Evolutionary conservation across 345 rosid genomes (phyloP).

Genomic region (Populus nigra): DNA sequence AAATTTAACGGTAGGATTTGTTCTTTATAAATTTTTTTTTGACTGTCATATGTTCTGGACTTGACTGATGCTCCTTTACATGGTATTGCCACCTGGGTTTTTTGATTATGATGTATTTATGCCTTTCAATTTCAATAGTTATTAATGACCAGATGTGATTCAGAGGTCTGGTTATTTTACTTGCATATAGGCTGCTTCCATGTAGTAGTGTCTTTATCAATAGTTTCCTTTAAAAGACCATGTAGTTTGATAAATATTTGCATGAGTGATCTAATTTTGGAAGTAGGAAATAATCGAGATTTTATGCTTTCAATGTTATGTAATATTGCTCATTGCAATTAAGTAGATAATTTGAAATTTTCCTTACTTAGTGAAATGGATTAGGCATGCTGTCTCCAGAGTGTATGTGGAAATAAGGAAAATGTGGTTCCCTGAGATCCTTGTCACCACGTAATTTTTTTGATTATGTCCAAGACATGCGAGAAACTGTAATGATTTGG

Average conservation of each 20-base stretch:
- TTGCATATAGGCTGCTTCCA: not conserved
- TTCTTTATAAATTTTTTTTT: too few species aligned
- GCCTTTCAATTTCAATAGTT: not conserved
- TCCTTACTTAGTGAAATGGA: not conserved
- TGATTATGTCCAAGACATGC: not conserved
- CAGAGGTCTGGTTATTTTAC: not conserved
- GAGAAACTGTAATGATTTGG: not conserved
- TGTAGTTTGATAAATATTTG: not conserved
- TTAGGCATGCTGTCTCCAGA: not conserved
- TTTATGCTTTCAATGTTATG: not conserved
- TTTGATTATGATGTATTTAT: not conserved
- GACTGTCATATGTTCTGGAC: not conserved
- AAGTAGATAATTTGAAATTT: not conserved
- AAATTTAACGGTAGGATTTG: conserved; percentile 65
- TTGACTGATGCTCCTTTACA: not conserved
- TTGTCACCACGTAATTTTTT: not conserved
- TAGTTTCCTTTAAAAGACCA: not conserved
- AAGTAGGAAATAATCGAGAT: not conserved
- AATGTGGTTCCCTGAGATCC: not conserved
- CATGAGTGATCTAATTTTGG: not conserved
- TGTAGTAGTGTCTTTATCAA: not conserved
- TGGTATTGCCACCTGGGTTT: not conserved
- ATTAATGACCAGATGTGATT: not conserved
- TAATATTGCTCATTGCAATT: not conserved
- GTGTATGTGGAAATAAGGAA: not conserved